A percentile compares a stretch with the other conserved stretches of the same genome.
These are phyloP conservation scores for Jamesozyma rosinii DNA, from an alignment of 805 yeast species.

Conservation along the genomic window DNA sequence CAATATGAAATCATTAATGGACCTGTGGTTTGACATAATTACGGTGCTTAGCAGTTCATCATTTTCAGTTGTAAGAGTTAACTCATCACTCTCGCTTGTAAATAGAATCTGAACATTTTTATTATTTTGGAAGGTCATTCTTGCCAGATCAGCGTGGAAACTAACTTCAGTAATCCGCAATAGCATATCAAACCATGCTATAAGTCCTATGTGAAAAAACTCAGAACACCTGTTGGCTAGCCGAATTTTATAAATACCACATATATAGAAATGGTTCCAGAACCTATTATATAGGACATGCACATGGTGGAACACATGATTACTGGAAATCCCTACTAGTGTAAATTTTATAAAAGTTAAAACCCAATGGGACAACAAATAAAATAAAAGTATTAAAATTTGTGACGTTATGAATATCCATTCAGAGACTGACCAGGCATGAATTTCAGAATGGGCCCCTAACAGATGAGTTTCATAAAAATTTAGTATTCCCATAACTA, in stretches of 20 bases:
- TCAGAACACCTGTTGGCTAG: background rate
- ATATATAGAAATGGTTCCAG: conserved; percentile 14
- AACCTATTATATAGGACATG: conserved; percentile 5
- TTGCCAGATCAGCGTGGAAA: conserved; percentile 14
- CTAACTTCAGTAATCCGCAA: conserved; percentile 8
- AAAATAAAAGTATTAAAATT: background rate
- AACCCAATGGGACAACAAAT: background rate
- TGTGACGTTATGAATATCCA: conserved; percentile 4
- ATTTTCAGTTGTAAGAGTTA: conserved; percentile 7
- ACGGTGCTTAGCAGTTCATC: conserved; percentile 16
- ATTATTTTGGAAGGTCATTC: conserved; percentile 15
- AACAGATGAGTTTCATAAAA: conserved; percentile 19
- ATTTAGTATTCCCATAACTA: conserved; percentile 6
- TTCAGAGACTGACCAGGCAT: conserved; percentile 8
- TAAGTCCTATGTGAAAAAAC: background rate
- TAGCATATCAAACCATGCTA: conserved; percentile 10
- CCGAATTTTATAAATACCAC: conserved; percentile 11
- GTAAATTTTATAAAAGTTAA: background rate
- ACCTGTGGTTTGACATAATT: conserved; percentile 47
- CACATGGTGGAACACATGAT: background rate
- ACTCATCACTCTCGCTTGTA: conserved; percentile 19
- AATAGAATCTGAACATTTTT: conserved; percentile 17
- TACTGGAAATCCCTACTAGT: background rate
- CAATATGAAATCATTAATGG: conserved; percentile 56
- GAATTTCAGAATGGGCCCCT: conserved; percentile 12